A percentile compares a stretch with the other conserved stretches of the same genome.
These are phyloP conservation scores for Leccinum broughii DNA, from an alignment of 768 basidiomycete species.

Conservation along the genomic window DNA sequence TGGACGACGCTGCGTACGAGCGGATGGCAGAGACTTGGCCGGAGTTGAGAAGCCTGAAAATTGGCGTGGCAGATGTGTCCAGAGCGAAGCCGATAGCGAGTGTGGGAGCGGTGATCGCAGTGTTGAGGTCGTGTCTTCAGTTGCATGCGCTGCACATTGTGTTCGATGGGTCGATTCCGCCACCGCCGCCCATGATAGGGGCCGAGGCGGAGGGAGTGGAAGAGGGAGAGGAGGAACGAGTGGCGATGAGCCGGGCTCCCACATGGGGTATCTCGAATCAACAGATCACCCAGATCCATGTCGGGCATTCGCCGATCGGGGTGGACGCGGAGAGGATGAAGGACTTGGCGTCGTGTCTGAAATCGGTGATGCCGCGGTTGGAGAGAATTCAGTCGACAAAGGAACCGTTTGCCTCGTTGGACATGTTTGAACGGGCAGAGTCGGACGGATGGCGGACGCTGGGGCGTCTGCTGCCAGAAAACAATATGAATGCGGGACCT, in stretches of 20 bases:
- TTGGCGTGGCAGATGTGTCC: conserved; percentile 6
- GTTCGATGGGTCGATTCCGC: conserved; percentile 17
- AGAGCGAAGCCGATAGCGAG: conserved; percentile 12
- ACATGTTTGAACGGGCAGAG: background rate
- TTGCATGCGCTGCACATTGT: conserved; percentile 15
- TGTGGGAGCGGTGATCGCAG: conserved; percentile 13
- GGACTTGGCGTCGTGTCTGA: conserved; percentile 11
- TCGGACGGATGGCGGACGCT: background rate
- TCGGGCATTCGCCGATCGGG: conserved; percentile 16
- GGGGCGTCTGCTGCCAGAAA: background rate
- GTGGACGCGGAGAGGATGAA: background rate
- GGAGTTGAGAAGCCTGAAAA: conserved; percentile 11
- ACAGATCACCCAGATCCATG: conserved; percentile 10
- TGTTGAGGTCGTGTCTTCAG: conserved; percentile 12
- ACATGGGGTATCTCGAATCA: conserved; percentile 9
- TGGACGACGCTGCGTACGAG: conserved; percentile 15
- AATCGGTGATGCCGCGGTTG: conserved; percentile 14
- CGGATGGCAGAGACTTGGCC: conserved; percentile 12
- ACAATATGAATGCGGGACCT: background rate
- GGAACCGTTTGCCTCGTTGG: background rate
- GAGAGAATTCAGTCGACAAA: background rate
- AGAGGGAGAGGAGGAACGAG: background rate
- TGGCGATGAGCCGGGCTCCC: background rate
- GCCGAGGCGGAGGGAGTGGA: background rate
- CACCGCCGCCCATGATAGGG: background rate